Evolutionary conservation across 257 asterid species (phyloP).

Genomic region (Gentiana macrophylla): DNA sequence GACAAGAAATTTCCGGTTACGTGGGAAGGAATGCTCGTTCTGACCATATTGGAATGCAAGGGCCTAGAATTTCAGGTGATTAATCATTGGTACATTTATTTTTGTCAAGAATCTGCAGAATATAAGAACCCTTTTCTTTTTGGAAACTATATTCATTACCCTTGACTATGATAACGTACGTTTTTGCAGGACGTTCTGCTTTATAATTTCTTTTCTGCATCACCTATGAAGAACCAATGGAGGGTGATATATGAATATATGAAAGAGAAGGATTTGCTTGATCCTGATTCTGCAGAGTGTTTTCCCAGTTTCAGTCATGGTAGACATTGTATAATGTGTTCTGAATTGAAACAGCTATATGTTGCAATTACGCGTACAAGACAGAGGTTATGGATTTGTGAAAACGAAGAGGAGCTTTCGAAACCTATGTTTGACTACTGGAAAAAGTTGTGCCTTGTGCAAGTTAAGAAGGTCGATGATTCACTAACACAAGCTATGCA

Average conservation of each 20-base stretch:
- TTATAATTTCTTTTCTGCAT: conserved; percentile 56
- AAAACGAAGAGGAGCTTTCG: conserved; percentile 26
- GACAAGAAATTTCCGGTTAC: conserved; percentile 25
- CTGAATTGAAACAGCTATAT: conserved; percentile 54
- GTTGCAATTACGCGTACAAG: conserved; percentile 62
- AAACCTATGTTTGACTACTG: conserved; percentile 55
- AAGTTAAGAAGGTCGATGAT: conserved; percentile 35
- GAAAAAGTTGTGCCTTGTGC: conserved; percentile 45
- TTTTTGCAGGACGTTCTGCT: conserved; percentile 48
- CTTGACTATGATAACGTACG: conserved; percentile 5
- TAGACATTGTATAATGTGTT: conserved; percentile 41
- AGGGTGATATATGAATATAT: conserved; percentile 49
- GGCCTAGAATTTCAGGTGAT: conserved; percentile 66
- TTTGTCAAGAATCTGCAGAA: too few species aligned
- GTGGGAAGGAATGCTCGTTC: conserved; percentile 48
- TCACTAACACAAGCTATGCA: conserved; percentile 53
- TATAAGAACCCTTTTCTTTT: not conserved
- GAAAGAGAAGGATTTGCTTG: conserved; percentile 32
- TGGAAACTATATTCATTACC: conserved; percentile 7
- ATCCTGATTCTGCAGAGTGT: conserved; percentile 17
- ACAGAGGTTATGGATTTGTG: conserved; percentile 60
- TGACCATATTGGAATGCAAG: conserved; percentile 57
- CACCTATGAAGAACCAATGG: conserved; percentile 60
- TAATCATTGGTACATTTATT: not conserved
- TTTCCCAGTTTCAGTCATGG: conserved; percentile 34